Base-by-base conservation (phyloP, 306 rosid species). In the Rosa lucieae region DNA sequence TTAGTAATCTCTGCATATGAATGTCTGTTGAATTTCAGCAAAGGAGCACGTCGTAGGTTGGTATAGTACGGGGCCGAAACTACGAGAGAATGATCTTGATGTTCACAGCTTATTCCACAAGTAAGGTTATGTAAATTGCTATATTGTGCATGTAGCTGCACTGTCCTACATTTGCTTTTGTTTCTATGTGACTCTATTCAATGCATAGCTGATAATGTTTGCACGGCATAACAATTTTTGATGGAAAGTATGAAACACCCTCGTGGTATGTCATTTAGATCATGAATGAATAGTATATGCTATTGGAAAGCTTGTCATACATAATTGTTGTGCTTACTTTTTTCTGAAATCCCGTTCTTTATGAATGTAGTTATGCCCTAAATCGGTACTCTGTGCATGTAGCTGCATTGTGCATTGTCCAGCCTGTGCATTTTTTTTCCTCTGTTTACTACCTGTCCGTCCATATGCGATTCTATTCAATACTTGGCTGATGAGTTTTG, bases 21-120 rank as follows among this genome's bases (percentile, higher is more conserved):
- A 9, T 74, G 52, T 74, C 5, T 73, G 29, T 67, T 49, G 18
- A 23, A 61, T 47, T 82, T 77, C 91, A 94, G 98, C 98, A 18
- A 94, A 92, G 88, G 97, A 94, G 85, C 97, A 94, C 6, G 92
- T 94, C 0, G 92, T 94, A 37, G 98, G 98, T 53, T 94, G 98
- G 98, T 94, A 94, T 71, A 94, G 98, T 82, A 92, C 97, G 1
- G 98, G 98, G 15, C 98, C 98, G 9, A 94, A 94, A 77, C 84
- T 94, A 44, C 85, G 97, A 26, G 97, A 94, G 78, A 94, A 94
- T 89, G 98, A 94, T 77, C 92, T 92, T 6, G 97, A 94, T 81
- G 80, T 94, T 83, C 98, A 94, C 78, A 85, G 85, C 5, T 79
- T 94, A 79, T 92, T 94, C 80, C 88, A 94, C 77, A 89, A 90